Evolutionary conservation across 2,329 filamentous ascomycete genomes (phyloP), one percentile per base, ranked within the genome.

Genomic region (Aspergillus spinulosporus): DNA sequence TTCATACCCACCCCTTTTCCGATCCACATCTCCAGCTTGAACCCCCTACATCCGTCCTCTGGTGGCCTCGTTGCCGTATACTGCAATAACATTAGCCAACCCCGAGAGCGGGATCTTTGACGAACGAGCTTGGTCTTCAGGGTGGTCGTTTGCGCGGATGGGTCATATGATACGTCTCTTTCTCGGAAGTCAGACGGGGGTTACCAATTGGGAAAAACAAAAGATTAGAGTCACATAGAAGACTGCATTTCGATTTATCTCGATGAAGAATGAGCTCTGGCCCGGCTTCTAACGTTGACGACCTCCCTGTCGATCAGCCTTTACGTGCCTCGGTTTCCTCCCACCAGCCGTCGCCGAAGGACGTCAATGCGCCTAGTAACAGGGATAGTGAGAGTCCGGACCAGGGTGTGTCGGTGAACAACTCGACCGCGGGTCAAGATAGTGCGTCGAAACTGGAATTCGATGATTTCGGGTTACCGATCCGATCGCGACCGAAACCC

Each of bases 381-480:
- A 63, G 64, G 47, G 62, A 64, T 31, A 54, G 57, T 31, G 52
- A 56, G 43, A 59, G 54, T n/a, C 47, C 59, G 11, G 37, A 48
- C 14, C 50, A 45, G 31, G 55, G 44, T 4, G 42, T 50, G 6
- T n/a, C 57, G 11, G 54, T 45, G 44, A 51, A 47, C 36, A 56
- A 53, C 5, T 34, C 57, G 15, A 44, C 44, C 5, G 21, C 49
- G 9, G 51, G 49, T 39, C 52, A 53, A 50, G 52, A 57, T 21
- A 42, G 51, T 4, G 46, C 44, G 15, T 49, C 58, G 5, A 45
- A 29, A 40, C 51, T 59, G 45, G 67, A 67, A 26, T 46, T 74
- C 29, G 73, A 76, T 48, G 73, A 75, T 45, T 76, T 76, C 59
- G 73, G 73, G 1, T 65, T 76, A 12, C 73, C 73, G 5, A 70